Percentiles rank a stretch among this genome's conserved stretches.
Conservation (phyloP, 2,329 filamentous ascomycete genomes). For the Paraphaeosphaeria minitans region DNA sequence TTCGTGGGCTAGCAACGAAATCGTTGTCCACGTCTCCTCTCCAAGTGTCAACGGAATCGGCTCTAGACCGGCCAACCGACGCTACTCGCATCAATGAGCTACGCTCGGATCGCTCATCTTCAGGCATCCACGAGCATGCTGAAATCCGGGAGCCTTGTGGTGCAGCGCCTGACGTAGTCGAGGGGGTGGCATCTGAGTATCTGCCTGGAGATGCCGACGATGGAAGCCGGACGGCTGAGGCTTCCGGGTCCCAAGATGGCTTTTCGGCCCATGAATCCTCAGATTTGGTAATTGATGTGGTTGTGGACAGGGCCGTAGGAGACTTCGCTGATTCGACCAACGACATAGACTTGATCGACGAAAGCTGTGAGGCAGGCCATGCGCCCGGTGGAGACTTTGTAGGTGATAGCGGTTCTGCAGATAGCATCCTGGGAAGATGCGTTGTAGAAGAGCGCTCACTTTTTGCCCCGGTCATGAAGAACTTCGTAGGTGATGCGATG, state of each 20-base stretch:
- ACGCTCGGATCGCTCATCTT: not conserved
- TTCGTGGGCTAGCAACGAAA: not conserved
- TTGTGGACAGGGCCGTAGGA: constrained; percentile 1
- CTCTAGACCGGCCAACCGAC: not conserved
- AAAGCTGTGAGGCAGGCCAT: constrained; percentile 21
- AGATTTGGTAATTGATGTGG: constrained; percentile 6
- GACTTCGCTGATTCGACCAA: not conserved
- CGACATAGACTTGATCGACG: not conserved
- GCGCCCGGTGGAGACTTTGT: constrained; percentile 13
- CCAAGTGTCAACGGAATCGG: not conserved
- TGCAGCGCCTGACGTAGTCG: not conserved
- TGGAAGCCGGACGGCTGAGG: not conserved
- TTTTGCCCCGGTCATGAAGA: constrained; percentile 30
- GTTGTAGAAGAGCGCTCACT: constrained; percentile 19
- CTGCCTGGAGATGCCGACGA: not conserved
- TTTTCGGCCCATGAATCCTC: constrained; percentile 1
- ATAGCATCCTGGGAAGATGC: not conserved
- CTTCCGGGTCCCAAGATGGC: not conserved
- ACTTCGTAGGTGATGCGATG: constrained; percentile 22
- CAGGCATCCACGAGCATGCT: not conserved
- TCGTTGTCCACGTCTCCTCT: not conserved
- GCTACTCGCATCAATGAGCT: not conserved
- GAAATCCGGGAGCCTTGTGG: not conserved
- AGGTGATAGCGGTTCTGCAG: constrained; percentile 7
- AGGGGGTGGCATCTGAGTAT: constrained; percentile 4